Evolutionary conservation across 768 basidiomycete genomes (phyloP).

Genomic region (Tricholoma bakamatsutake): DNA sequence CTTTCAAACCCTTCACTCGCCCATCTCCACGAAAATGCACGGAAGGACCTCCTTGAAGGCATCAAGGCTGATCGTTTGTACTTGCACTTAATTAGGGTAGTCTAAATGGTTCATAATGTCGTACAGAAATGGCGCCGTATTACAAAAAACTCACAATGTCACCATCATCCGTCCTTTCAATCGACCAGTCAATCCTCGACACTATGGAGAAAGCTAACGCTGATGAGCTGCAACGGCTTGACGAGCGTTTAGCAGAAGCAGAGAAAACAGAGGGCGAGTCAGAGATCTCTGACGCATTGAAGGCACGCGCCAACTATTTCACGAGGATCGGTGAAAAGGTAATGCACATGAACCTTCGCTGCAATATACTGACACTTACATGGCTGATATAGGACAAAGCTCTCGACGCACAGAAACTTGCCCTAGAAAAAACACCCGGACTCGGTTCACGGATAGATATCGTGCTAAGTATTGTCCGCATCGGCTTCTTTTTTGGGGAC

Average conservation of each 20-base stretch:
- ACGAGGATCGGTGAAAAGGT: conserved; percentile 85
- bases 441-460: conserved; percentile 93
- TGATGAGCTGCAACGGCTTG: conserved; percentile 66
- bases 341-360: conserved; percentile 24
- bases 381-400: conserved; percentile 58
- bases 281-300: conserved; percentile 85
- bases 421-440: conserved; percentile 88
- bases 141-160: conserved; percentile 54
- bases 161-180: conserved; percentile 36
- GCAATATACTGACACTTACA: not conserved
- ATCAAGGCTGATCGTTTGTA: conserved; percentile 75
- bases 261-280: conserved; percentile 89
- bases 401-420: conserved; percentile 73
- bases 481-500: conserved; percentile 89
- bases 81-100: conserved; percentile 1
- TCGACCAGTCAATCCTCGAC: conserved; percentile 48
- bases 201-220: conserved; percentile 65
- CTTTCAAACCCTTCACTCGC: conserved; percentile 57
- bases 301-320: conserved; percentile 78
- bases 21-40: conserved; percentile 63
- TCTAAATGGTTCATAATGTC: not conserved
- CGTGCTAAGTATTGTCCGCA: conserved; percentile 78
- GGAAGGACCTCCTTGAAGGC: conserved; percentile 58
- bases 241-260: conserved; percentile 77
- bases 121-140: conserved; percentile 84